phyloP scores from a whole-genome alignment of 371 early-diverging fungal genomes.

The Mortierella sp. region DNA sequence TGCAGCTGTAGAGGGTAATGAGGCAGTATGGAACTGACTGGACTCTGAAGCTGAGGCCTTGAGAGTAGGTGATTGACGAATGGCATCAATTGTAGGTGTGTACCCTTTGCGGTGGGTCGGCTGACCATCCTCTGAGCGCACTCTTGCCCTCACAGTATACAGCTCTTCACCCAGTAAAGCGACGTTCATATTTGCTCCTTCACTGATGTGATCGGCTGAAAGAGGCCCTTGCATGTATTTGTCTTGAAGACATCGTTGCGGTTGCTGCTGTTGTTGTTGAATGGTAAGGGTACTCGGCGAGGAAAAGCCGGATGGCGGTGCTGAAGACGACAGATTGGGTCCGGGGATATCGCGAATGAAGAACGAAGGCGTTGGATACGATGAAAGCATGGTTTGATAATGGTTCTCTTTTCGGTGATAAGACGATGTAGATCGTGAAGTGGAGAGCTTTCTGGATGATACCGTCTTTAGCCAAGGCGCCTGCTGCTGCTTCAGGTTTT shows the following conservation, averaged over 20 bases:
- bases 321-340: conserved; percentile 15
- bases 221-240: conserved; percentile 37
- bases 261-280: conserved; percentile 21
- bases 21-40: conserved; percentile 5
- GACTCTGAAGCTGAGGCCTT: background rate
- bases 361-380: conserved; percentile 41
- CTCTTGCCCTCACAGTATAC: conserved; percentile 23
- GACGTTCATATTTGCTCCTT: conserved; percentile 32
- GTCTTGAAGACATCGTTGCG: conserved; percentile 20
- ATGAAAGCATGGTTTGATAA: conserved; percentile 40
- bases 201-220: conserved; percentile 38
- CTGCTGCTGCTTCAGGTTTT: conserved; percentile 39
- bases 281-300: conserved; percentile 19
- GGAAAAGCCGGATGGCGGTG: conserved; percentile 13
- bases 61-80: conserved; percentile 4
- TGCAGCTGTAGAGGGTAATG: background rate
- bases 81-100: conserved; percentile 7
- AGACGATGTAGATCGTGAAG: conserved; percentile 33
- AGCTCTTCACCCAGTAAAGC: conserved; percentile 18
- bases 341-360: conserved; percentile 49
- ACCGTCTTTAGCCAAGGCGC: conserved; percentile 49
- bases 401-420: conserved; percentile 49
- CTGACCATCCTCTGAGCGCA: conserved; percentile 41
- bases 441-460: conserved; percentile 42
- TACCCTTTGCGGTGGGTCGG: conserved; percentile 8